Base-by-base conservation (phyloP, 2,329 filamentous ascomycete species). In the Arthrobotrys megalospora region DNA sequence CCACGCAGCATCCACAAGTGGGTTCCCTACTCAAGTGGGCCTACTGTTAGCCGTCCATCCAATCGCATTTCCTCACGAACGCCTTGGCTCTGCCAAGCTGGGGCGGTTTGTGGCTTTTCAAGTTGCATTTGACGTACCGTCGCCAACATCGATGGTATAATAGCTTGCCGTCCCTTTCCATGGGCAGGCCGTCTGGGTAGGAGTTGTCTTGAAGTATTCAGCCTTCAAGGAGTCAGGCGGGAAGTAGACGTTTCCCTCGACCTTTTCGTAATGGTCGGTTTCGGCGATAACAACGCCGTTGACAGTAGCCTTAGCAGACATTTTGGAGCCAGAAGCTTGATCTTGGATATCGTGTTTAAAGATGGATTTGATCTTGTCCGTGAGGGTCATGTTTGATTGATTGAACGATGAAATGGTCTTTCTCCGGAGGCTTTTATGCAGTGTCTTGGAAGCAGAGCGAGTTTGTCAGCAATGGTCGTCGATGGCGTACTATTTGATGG, bases 171-270 rank as follows among this genome's bases (percentile, higher is more conserved):
- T 81, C 45, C 86, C 86, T 76, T 87, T 87, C 85, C 86, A 87
- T 0, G 85, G 84, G 69, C 86, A 87, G 70, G 83, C 80, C 0
- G 86, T 87, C 21, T 81, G 81, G 3, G 85, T 85, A 8, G 83
- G 76, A 0, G 86, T 86, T 45, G 84, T 83, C 12, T 79, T 85
- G 80, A 87, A 84, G 80, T 84, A 83, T 3, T 83, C 82, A 70
- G 82, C 81, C 12, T 84, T 84, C 58, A 87, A 82, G 21, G 85
- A 85, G 82, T 81, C 81, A 55, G 84, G 83, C 41, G 83, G 84
- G 58, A 85, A 85, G 81, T 87, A 87, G 79, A 87, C 83, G 80
- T 87, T 87, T 34, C 86, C 86, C 76, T 87, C 86, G 5, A 87
- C 86, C 19, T 85, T 81, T 77, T 87, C 85, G 81, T 85, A 87